Base-by-base conservation (phyloP, 495 filamentous ascomycete genomes). In the Penicillium bovifimosum region DNA sequence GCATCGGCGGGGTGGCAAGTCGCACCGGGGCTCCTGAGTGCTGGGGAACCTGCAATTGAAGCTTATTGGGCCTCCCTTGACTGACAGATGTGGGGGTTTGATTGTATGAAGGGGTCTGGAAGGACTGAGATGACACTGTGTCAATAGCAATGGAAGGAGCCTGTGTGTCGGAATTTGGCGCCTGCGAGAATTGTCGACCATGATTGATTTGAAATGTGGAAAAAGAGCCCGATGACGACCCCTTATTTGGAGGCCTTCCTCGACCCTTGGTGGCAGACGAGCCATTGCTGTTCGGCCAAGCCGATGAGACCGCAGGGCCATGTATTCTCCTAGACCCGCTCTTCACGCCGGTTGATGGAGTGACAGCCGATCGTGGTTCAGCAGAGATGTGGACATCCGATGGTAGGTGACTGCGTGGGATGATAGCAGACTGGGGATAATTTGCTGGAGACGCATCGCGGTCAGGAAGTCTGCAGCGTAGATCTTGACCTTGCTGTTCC, bases 241-340 rank as follows among this genome's bases (percentile, higher is more conserved):
- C 82, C 64, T 87, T 89, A 54, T 83, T 90, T 3, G 92, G 91
- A 47, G 93, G 93, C 52, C 93, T 74, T 9, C 93, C 93, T 39
- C 93, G 75, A 13, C 89, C 69, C 53, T 93, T 95, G 5, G 90
- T 89, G 8, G 76, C 82, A 2, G 82, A 71, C 18, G 82, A 76
- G 27, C 80, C 78, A 5, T 80, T 82, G 39, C 79, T 83, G 47
- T 80, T 87, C 16, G 88, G 82, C 93, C 93, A 98, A 10, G 93
- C 93, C 20, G 92, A 96, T 6, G 93, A 98, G 2, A 98, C 91
- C 2, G 88, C 90, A 0, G 93, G 91, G 0, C 92, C 92, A 63
- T 96, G 90, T n/a, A 90, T 81, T 42, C 88, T 75, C 24, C 84
- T 77, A 9, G 79, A 63, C 34, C 83, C 79, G n/a, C 69, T 53